Base-by-base conservation (phyloP, 495 filamentous ascomycete species). In the Neurospora sp. region DNA sequence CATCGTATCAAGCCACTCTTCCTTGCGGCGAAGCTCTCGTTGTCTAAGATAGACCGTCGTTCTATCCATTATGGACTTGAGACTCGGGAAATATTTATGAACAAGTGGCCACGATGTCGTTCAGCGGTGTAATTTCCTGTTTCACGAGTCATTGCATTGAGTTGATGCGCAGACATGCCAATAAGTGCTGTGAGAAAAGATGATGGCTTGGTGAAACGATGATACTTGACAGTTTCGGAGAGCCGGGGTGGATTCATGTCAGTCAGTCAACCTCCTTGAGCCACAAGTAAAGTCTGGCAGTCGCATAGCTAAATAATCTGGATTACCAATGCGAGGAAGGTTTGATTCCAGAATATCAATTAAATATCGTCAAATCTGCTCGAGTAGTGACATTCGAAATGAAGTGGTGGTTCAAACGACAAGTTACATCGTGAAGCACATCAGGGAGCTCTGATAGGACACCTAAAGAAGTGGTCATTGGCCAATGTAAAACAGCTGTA, bases 51-150 rank as follows among this genome's bases (percentile, higher is more conserved):
- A n/a, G 0, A 18, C 18, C 2, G 2, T 44, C 42, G 18, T n/a
- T n/a, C 7, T 44, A 7, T n/a, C 18, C 18, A 9, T 3, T 0
- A 3, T 2, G 2, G 18, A 44, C 16, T n/a, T n/a, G 0, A 9
- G 0, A 9, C 18, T 44, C 18, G 18, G 18, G 2, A 3, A 8
- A n/a, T 8, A 44, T 18, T 3, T 0, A 3, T 44, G 16, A 44
- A 8, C 0, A 18, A n/a, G 7, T n/a, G 18, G 18, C 2, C 18
- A 3, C 6, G 18, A n/a, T 44, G 2, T n/a, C 41, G 3, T 44
- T n/a, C 41, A n/a, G 41, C 2, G 16, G 6, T 9, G 16, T 0
- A n/a, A 44, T 8, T 7, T 44, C 6, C 41, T n/a, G 0, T 44
- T n/a, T 3, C 16, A 44, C 16, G 2, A 44, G 16, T 0, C 9